Percentiles rank a stretch among this genome's conserved stretches.
phyloP scores from a whole-genome alignment of 441 rosid species.

The Euphorbia schlechtendalii region DNA sequence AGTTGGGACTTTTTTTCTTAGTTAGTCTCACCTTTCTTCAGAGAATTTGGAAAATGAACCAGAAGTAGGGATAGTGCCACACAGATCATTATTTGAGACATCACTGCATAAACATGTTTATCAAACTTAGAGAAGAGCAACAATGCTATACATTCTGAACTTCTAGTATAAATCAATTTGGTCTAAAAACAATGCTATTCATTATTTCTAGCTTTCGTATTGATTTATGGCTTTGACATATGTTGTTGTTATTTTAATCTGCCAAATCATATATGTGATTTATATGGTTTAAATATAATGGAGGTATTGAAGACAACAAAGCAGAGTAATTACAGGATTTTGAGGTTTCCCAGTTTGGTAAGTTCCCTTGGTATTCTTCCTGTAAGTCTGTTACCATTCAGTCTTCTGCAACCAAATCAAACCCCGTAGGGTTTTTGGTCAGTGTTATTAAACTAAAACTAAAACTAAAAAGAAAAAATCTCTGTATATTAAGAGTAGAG shows the following conservation, averaged over 20 bases:
- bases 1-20: neutral
- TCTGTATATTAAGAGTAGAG: neutral
- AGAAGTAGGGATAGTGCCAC: conserved; percentile 63
- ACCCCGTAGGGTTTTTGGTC: neutral
- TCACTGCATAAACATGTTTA: conserved; percentile 33
- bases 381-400: conserved; percentile 49
- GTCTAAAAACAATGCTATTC: neutral
- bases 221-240: no score
- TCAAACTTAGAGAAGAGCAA: neutral
- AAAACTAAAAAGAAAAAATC: no score
- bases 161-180: neutral
- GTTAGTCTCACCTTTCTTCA: conserved; percentile 46
- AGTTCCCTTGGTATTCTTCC: conserved; percentile 66
- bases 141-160: neutral
- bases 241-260: no score
- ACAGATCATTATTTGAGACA: conserved; percentile 54
- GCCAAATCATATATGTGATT: no score
- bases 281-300: no score
- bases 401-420: conserved; percentile 37
- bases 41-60: conserved; percentile 61
- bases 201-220: no score
- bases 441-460: no score
- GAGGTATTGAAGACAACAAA: no score
- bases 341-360: conserved; percentile 46
- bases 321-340: conserved; percentile 49